Evolutionary conservation across 306 rosid species (phyloP).

Genomic region (Echinosophora koreensis): DNA sequence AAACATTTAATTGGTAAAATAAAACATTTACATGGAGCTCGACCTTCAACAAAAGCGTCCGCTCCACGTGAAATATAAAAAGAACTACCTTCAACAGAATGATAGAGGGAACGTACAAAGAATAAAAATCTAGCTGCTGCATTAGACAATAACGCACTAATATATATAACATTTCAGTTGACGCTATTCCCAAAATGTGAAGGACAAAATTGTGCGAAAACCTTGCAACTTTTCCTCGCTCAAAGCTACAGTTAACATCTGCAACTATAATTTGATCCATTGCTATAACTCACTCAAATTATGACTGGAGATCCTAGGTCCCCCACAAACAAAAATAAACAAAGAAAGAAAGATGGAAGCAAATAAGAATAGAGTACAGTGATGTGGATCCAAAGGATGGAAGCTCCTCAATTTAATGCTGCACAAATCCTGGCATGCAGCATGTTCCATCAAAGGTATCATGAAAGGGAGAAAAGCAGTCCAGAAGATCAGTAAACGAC

Average conservation of each 20-base stretch:
- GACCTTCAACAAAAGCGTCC: constrained; percentile 2
- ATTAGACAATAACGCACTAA: constrained; percentile 32
- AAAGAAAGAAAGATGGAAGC: background rate
- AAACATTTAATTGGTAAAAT: background rate
- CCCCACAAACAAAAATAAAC: background rate
- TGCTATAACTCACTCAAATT: constrained; percentile 26
- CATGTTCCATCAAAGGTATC: constrained; percentile 45
- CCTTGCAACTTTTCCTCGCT: constrained; percentile 47
- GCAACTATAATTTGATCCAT: constrained; percentile 41
- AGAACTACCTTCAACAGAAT: background rate
- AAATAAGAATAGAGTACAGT: constrained; percentile 28
- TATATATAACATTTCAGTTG: constrained; percentile 33
- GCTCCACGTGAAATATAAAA: background rate
- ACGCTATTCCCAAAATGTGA: constrained; percentile 38
- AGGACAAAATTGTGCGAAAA: constrained; percentile 56
- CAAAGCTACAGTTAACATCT: constrained; percentile 40
- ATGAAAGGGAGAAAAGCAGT: constrained; percentile 30
- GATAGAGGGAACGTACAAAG: background rate
- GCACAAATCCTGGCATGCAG: constrained; percentile 37
- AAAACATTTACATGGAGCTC: constrained; percentile 7
- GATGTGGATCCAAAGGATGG: constrained; percentile 37
- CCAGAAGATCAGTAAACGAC: constrained; percentile 35
- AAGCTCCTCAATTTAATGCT: constrained; percentile 41
- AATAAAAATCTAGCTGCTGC: constrained; percentile 28
- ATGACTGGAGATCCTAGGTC: constrained; percentile 9